These are phyloP conservation scores for Boletus smithii DNA, from an alignment of 1,284 basidiomycete species.

Conservation along the genomic window DNA sequence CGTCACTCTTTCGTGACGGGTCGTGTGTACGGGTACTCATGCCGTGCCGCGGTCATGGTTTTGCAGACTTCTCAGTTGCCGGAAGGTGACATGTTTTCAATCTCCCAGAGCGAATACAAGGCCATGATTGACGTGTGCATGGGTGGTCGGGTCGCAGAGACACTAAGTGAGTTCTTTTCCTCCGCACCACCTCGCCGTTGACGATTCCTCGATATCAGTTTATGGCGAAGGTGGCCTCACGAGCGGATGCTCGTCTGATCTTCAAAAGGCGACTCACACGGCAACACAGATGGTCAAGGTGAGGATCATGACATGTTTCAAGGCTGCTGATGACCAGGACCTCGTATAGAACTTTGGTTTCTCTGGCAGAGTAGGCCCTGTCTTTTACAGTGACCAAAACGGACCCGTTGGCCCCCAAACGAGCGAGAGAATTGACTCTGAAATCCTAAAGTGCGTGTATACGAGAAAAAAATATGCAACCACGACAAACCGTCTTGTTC, in stretches of 20 bases:
- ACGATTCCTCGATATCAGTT: constrained; percentile 45
- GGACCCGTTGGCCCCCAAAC: constrained; percentile 68
- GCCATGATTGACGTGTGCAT: constrained; percentile 87
- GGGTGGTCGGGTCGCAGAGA: constrained; percentile 92
- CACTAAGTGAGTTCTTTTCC: constrained; percentile 56
- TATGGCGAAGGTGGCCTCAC: constrained; percentile 87
- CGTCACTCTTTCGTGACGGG: constrained; percentile 35
- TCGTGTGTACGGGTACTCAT: constrained; percentile 12
- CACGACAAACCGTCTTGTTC: not conserved
- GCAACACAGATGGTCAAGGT: constrained; percentile 90
- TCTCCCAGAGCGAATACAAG: constrained; percentile 69
- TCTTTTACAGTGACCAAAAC: constrained; percentile 73
- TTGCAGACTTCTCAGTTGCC: constrained; percentile 81
- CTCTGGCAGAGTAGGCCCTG: constrained; percentile 79
- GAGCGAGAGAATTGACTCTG: constrained; percentile 80
- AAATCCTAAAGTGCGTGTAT: constrained; percentile 67
- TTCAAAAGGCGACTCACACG: constrained; percentile 73
- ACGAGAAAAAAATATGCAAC: not conserved
- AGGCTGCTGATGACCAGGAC: not conserved
- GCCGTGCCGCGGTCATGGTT: constrained; percentile 1
- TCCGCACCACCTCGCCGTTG: not conserved
- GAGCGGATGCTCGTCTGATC: constrained; percentile 87
- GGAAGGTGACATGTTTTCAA: constrained; percentile 74
- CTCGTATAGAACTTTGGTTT: constrained; percentile 71
- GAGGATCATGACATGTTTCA: constrained; percentile 21